phyloP scores from a whole-genome alignment of 2,329 filamentous ascomycete genomes.

The Trichophyton mentagrophytes region DNA sequence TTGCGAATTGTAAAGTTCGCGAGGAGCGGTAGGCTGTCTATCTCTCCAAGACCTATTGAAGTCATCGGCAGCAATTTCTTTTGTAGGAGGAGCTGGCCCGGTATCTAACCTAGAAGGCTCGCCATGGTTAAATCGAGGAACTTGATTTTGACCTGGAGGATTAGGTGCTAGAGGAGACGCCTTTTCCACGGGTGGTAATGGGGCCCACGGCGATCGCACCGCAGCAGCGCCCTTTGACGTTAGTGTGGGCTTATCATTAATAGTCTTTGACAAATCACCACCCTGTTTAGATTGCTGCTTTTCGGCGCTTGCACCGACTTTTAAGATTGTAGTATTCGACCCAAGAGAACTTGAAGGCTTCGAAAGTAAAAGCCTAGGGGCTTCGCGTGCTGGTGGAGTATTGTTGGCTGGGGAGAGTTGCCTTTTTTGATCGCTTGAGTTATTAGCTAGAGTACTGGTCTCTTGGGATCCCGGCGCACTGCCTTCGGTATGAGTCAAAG shows the following conservation, averaged over 20 bases:
- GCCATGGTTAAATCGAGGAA: slow-evolving; percentile 40
- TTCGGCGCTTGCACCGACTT: slow-evolving; percentile 36
- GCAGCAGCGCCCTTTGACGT: slow-evolving; percentile 45
- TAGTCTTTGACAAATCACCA: slow-evolving; percentile 36
- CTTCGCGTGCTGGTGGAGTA: slow-evolving; percentile 13
- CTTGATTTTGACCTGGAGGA: slow-evolving; percentile 31
- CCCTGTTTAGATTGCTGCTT: slow-evolving; percentile 32
- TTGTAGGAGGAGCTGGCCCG: slow-evolving; percentile 44
- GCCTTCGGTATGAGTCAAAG: slow-evolving; percentile 37
- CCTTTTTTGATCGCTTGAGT: slow-evolving; percentile 5
- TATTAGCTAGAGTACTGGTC: slow-evolving; percentile 12
- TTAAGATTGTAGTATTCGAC: slow-evolving; percentile 38
- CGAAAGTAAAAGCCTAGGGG: slow-evolving; percentile 19
- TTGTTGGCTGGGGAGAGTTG: slow-evolving; percentile 15
- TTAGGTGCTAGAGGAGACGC: slow-evolving; percentile 57
- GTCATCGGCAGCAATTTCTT: slow-evolving; percentile 87
- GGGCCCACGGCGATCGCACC: slow-evolving; percentile 82
- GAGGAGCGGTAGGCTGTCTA: slow-evolving; percentile 41
- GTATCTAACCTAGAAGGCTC: slow-evolving; percentile 47
- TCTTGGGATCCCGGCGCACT: slow-evolving; percentile 14
- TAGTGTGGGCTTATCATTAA: slow-evolving; percentile 41
- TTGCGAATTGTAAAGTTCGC: slow-evolving; percentile 88
- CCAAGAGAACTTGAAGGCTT: slow-evolving; percentile 35
- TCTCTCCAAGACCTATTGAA: slow-evolving; percentile 82
- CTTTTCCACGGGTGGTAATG: slow-evolving; percentile 73